A percentile compares a stretch with the other conserved stretches of the same genome.
phyloP scores from a whole-genome alignment of 1,284 basidiomycete genomes.

The Cutaneotrichosporon cavernicola region DNA sequence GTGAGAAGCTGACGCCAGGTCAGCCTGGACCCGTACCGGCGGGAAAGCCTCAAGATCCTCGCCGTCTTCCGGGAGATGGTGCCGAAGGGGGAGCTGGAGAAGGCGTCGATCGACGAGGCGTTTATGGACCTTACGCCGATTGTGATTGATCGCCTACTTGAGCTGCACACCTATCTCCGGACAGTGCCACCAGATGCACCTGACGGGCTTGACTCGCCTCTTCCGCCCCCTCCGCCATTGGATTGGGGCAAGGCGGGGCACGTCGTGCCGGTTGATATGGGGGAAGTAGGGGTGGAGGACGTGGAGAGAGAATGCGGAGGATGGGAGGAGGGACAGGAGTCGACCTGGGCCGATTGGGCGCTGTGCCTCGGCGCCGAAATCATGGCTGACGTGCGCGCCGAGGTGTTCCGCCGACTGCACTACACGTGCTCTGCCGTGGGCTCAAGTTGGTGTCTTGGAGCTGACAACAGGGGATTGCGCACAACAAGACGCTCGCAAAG shows the following conservation, averaged over 20 bases:
- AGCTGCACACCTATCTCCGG: slow-evolving; percentile 72
- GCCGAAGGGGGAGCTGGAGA: slow-evolving; percentile 70
- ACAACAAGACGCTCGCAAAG: slow-evolving; percentile 94
- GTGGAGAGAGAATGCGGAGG: slow-evolving; percentile 33
- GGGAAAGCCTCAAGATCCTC: slow-evolving; percentile 88
- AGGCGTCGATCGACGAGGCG: slow-evolving; percentile 67
- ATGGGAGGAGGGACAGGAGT: slow-evolving; percentile 26
- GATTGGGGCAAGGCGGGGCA: slow-evolving; percentile 69
- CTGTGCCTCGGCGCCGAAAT: slow-evolving; percentile 84
- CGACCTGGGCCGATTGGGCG: slow-evolving; percentile 89
- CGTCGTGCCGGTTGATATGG: slow-evolving; percentile 62
- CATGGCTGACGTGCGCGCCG: slow-evolving; percentile 71
- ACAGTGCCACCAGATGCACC: slow-evolving; percentile 67
- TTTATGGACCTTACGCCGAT: slow-evolving; percentile 84
- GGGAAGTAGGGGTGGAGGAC: slow-evolving; percentile 18
- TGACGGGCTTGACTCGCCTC: slow-evolving; percentile 70
- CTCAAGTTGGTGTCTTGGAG: slow-evolving; percentile 5
- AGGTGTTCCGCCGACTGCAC: slow-evolving; percentile 70
- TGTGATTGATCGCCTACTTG: slow-evolving; percentile 69
- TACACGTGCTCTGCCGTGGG: slow-evolving; percentile 92
- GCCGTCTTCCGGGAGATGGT: slow-evolving; percentile 76
- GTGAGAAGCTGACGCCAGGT: slow-evolving; percentile 59
- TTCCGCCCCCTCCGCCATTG: slow-evolving; percentile 71
- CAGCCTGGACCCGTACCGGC: slow-evolving; percentile 88
- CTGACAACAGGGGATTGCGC: slow-evolving; percentile 70